phyloP scores from a whole-genome alignment of 768 basidiomycete genomes.

The Harrya chromipes region DNA sequence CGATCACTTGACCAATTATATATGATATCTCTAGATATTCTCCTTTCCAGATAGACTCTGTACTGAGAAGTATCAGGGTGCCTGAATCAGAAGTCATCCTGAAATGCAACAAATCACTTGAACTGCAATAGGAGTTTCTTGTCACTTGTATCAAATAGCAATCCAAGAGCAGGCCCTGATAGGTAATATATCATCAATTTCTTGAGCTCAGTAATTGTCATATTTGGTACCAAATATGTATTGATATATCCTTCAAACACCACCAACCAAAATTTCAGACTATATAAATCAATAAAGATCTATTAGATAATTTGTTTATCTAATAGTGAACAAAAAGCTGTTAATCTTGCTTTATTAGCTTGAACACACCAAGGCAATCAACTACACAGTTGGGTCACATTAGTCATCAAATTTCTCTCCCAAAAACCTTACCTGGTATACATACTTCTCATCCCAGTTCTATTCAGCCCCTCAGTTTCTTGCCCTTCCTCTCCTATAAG shows the following conservation, averaged over 20 bases:
- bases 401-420: no score
- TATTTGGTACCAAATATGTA: conserved; percentile 27
- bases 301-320: no score
- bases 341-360: no score
- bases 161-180: conserved; percentile 40
- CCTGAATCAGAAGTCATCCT: conserved; percentile 52
- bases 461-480: no score
- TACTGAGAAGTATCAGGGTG: conserved; percentile 46
- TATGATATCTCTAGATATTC: conserved; percentile 36
- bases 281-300: no score
- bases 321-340: no score
- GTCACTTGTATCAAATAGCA: conserved; percentile 49
- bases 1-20: neutral
- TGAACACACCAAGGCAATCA: no score
- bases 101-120: conserved; percentile 49
- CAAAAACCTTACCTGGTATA: no score
- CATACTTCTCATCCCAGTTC: no score
- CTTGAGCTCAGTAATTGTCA: conserved; percentile 21
- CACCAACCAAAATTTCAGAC: no score
- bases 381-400: no score
- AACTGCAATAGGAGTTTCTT: conserved; percentile 47
- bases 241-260: conserved; percentile 32
- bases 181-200: conserved; percentile 37
- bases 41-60: conserved; percentile 36
- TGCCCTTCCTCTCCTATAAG: no score